Base-by-base conservation (phyloP, 306 rosid genomes). In the Cicer cuneatum region DNA sequence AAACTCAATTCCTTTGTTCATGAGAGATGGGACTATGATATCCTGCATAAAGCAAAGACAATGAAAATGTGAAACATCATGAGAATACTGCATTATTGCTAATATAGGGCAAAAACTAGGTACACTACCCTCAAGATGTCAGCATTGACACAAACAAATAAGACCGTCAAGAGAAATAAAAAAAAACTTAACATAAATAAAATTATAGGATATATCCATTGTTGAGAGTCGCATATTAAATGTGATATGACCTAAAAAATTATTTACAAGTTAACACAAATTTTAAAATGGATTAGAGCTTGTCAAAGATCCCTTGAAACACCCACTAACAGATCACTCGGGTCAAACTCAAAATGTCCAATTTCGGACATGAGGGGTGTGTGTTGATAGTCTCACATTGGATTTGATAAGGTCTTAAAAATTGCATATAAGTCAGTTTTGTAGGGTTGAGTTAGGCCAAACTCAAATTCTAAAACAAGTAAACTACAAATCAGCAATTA, bases 21-120 rank as follows among this genome's bases (percentile, higher is more conserved):
- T 81, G 83, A 93, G 87, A 66, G 96, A 86, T 79, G 98, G 87
- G 60, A 93, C 86, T 42, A 93, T 58, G 75, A 90, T 71, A 86
- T 89, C 98, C 98, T 93, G 91, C 83, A 72, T 72, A 77, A 47
- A 74, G 73, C 54, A 53, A 84, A 72, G 56, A 65, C 66, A 70
- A n/a, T 7, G 70, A 58, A 69, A 46, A 76, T 45, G 60, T 40
- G 43, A 56, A n/a, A 74, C 74, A 78, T 69, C 38, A 24, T 33
- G 7, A 59, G 72, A 77, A 38, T 42, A 8, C 70, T 58, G 35
- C 69, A 48, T 66, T 56, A 76, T 60, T 74, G 52, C 66, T 60
- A 66, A 49, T 13, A 59, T 38, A 56, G 29, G 69, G 57, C 8
- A 38, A 35, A 41, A 56, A 78, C 38, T 24, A 49, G 49, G 43